Evolutionary conservation across 2,329 filamentous ascomycete species (phyloP), one percentile per base, ranked within the genome.

Genomic region (Exophiala calicioides): DNA sequence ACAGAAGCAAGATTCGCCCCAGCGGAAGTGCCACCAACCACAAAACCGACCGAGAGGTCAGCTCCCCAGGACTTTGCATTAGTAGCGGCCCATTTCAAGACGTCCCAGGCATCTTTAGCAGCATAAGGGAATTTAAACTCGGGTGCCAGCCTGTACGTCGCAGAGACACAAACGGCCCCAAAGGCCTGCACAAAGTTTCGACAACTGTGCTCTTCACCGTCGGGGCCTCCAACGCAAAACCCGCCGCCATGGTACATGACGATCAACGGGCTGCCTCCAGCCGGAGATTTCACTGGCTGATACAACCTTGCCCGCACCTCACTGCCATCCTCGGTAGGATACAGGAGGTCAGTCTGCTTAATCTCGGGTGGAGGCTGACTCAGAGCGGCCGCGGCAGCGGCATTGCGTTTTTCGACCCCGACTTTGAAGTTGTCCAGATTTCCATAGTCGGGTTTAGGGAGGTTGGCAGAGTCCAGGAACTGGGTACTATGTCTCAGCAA

Each of bases 1-100:
- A 68, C 64, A 6, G 65, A 64, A 2, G 63, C 59, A 44, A 59
- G 42, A 18, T 58, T 59, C 10, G 53, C 74, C 6, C 75, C 75
- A 0, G 76, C 73, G 8, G 71, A 75, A 1, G 68, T 66, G 1
- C 76, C 76, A 12, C 73, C 74, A 10, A 77, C 46, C n/a, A 79
- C 50, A 50, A 79, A 77, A 0, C 74, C 75, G 9, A 63, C 62
- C 3, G 62, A 59, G 0, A 70, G 66, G 45, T 76, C 66, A 7
- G 69, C 69, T 5, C 64, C 66, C 43, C 15, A 58, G 26, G 44
- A 47, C 10, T 53, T 49, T 13, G 72, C 69, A 44, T 76, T 70
- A 10, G 62, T 51, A 9, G 65, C 66, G 23, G 53, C 53, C 55
- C 55, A 58, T 36, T 47, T 54, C 30, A 60, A 32, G n/a, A 49